phyloP scores from a whole-genome alignment of 169 alveolate species.

The Besnoitia besnoiti region DNA sequence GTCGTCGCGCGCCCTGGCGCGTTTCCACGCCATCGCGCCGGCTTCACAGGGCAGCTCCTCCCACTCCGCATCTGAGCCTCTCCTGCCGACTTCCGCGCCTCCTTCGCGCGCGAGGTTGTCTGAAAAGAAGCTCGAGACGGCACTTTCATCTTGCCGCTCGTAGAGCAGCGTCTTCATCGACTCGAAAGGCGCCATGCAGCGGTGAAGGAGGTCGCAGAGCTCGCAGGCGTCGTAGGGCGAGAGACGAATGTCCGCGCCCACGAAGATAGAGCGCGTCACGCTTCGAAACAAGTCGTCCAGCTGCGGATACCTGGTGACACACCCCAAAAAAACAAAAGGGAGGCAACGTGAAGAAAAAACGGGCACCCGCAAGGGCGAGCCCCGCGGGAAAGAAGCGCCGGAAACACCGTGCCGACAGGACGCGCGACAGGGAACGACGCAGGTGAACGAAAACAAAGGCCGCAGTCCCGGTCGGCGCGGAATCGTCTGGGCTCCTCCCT shows the following conservation, averaged over 20 bases:
- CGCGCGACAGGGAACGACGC: not conserved
- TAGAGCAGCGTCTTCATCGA: conserved; percentile 73
- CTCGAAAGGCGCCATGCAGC: conserved; percentile 69
- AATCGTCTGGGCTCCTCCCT: not conserved
- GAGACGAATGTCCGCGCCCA: conserved; percentile 53
- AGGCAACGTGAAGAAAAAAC: not conserved
- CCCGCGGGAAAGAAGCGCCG: too few relatives aligned
- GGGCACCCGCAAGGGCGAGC: not conserved
- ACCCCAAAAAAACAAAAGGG: not conserved
- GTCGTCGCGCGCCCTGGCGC: not conserved
- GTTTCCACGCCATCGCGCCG: too few relatives aligned
- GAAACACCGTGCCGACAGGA: not conserved
- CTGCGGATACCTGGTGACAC: conserved; percentile 41
- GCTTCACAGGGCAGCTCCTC: too few relatives aligned
- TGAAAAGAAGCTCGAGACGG: not conserved
- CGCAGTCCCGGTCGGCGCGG: too few relatives aligned
- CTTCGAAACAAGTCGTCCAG: conserved; percentile 40
- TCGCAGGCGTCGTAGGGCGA: conserved; percentile 66
- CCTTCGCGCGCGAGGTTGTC: not conserved
- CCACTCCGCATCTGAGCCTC: too few relatives aligned
- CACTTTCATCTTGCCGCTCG: conserved; percentile 59
- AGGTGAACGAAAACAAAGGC: not conserved
- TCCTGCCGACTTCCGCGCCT: not conserved
- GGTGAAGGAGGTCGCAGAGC: conserved; percentile 66
- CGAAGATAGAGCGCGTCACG: conserved; percentile 50